Conservation (phyloP, 1,284 basidiomycete genomes). For the Apiotrichum sp. region DNA sequence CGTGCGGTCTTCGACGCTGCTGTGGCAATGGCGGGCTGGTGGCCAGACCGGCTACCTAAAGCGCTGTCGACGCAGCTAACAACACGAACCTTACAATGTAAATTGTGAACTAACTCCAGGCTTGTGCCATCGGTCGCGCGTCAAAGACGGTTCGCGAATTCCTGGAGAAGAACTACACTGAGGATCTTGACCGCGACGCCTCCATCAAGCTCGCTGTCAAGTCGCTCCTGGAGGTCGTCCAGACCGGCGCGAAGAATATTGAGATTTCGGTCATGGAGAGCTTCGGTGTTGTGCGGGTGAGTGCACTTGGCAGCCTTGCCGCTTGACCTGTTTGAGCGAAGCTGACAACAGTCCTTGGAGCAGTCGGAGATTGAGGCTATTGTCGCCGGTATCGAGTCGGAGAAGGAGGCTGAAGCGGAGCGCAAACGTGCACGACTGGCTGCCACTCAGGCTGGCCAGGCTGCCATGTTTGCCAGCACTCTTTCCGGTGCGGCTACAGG, state of each 20-base stretch:
- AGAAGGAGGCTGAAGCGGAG: conserved; percentile 95
- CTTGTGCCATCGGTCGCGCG: conserved; percentile 94
- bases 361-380: conserved; percentile 82
- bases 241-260: conserved; percentile 57
- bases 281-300: conserved; percentile 80
- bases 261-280: conserved; percentile 86
- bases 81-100: too few relatives aligned
- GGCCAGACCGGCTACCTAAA: too few relatives aligned
- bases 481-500: conserved; percentile 22
- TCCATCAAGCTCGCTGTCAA: conserved; percentile 94
- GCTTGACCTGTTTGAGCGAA: not conserved
- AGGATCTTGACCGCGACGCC: conserved; percentile 79
- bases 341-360: conserved; percentile 63
- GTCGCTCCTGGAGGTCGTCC: conserved; percentile 65
- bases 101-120: conserved; percentile 51
- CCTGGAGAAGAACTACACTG: conserved; percentile 96
- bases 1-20: too few relatives aligned
- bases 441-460: conserved; percentile 54
- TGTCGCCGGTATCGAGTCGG: conserved; percentile 82
- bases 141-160: conserved; percentile 99
- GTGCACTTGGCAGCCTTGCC: conserved; percentile 30
- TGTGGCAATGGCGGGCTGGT: too few relatives aligned
- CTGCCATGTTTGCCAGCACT: conserved; percentile 36
- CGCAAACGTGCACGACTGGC: conserved; percentile 70
- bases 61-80: too few relatives aligned